Percentiles rank a stretch among this genome's conserved stretches.
These are phyloP conservation scores for Hypoxylon sp. DNA, from an alignment of 2,329 filamentous ascomycete species.

Conservation along the genomic window DNA sequence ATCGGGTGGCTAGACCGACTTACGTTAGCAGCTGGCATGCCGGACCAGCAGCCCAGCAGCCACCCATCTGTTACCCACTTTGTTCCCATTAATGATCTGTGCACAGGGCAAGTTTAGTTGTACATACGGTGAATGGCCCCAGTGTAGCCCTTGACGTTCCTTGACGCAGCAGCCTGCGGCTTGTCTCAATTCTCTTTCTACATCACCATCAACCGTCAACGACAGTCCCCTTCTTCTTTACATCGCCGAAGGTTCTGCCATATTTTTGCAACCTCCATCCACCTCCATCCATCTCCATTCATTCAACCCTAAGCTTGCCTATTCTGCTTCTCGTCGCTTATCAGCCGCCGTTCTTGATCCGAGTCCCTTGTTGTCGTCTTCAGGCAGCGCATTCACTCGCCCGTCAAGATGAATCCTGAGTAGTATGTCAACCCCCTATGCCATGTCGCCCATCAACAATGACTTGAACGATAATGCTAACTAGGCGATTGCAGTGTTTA, in stretches of 20 bases:
- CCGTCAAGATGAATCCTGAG: constrained; percentile 88
- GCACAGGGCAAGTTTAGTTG: constrained; percentile 10
- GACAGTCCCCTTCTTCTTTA: constrained; percentile 36
- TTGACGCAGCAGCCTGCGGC: constrained; percentile 52
- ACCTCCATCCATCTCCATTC: constrained; percentile 35
- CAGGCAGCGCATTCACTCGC: constrained; percentile 47
- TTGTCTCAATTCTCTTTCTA: constrained; percentile 54
- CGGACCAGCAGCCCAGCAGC: background rate
- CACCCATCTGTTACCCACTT: background rate
- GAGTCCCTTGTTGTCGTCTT: constrained; percentile 40
- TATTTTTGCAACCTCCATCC: constrained; percentile 34
- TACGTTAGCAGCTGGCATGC: constrained; percentile 41
- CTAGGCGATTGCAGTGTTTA: constrained; percentile 30
- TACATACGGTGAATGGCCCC: constrained; percentile 45
- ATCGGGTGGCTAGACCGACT: constrained; percentile 40
- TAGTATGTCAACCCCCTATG: constrained; percentile 73
- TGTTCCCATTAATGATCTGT: constrained; percentile 2
- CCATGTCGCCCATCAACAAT: constrained; percentile 46
- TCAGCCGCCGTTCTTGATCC: constrained; percentile 26
- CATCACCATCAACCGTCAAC: constrained; percentile 47
- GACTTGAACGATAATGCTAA: constrained; percentile 29
- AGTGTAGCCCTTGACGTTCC: constrained; percentile 50
- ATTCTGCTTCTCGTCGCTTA: constrained; percentile 23
- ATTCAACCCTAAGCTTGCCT: constrained; percentile 18
- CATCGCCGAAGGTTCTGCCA: constrained; percentile 33